These are phyloP conservation scores for Recurvomyces mirabilis DNA, from an alignment of 495 filamentous ascomycete species.

Conservation along the genomic window DNA sequence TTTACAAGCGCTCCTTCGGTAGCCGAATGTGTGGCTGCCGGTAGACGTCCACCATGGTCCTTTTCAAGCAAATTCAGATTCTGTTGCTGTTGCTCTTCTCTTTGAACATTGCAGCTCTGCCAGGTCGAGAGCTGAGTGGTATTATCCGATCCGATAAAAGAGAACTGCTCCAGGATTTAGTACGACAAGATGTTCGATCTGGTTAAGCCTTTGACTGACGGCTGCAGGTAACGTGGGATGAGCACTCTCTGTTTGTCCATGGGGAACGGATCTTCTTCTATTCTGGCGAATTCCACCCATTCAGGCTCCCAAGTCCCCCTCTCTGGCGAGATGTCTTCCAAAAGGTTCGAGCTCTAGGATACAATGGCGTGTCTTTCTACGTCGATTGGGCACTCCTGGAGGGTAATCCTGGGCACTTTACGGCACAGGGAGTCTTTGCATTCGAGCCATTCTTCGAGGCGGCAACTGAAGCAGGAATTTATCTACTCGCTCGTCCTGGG, in stretches of 20 bases:
- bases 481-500: conserved; percentile 59
- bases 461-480: conserved; percentile 56
- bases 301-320: conserved; percentile 56
- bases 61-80: too few relatives aligned
- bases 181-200: too few relatives aligned
- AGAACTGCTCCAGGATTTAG: too few relatives aligned
- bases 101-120: too few relatives aligned
- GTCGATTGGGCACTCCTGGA: conserved; percentile 71
- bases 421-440: conserved; percentile 57
- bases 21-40: too few relatives aligned
- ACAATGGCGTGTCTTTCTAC: conserved; percentile 49
- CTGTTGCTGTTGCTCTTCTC: too few relatives aligned
- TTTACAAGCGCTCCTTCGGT: too few relatives aligned
- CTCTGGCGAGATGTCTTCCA: conserved; percentile 68
- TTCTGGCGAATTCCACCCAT: conserved; percentile 36
- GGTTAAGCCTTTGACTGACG: too few relatives aligned
- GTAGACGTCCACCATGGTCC: too few relatives aligned
- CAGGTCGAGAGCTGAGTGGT: too few relatives aligned
- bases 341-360: conserved; percentile 67
- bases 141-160: too few relatives aligned
- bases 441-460: conserved; percentile 63
- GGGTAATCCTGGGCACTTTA: conserved; percentile 57
- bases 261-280: conserved; percentile 63
- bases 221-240: too few relatives aligned
- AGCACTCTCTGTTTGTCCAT: conserved; percentile 55